Evolutionary conservation across 176 grass and related monocot genomes (phyloP).

Genomic region (Raddia distichophylla): DNA sequence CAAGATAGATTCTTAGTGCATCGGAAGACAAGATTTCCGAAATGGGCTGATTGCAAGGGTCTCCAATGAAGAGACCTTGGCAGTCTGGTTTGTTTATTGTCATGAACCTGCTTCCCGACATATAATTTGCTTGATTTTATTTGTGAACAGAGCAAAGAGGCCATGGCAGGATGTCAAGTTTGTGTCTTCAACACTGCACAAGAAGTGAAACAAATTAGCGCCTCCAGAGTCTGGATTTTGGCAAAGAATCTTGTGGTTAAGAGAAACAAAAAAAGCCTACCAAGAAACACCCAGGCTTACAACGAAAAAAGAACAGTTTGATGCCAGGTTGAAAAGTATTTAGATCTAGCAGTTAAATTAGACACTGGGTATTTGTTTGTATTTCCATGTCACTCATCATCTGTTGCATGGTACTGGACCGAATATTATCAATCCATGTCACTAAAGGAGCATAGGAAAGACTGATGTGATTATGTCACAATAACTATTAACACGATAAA

Average conservation of each 20-base stretch:
- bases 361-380: background rate
- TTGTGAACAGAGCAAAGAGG: slow-evolving; percentile 50
- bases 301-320: background rate
- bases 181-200: slow-evolving; percentile 29
- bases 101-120: slow-evolving; percentile 42
- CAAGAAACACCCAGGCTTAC: background rate
- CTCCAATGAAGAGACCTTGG: slow-evolving; percentile 43
- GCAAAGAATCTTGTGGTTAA: background rate
- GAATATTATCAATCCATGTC: slow-evolving; percentile 9
- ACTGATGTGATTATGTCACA: background rate
- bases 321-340: slow-evolving; percentile 24
- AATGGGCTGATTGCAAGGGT: background rate
- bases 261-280: background rate
- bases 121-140: slow-evolving; percentile 39
- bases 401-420: background rate
- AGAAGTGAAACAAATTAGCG: slow-evolving; percentile 12
- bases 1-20: slow-evolving; percentile 64
- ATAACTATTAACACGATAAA: background rate
- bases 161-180: slow-evolving; percentile 40
- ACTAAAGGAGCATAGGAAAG: slow-evolving; percentile 1
- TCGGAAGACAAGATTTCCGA: slow-evolving; percentile 43
- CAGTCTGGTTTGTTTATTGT: slow-evolving; percentile 28
- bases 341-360: background rate
- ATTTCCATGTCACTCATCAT: background rate
- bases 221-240: background rate